Evolutionary conservation across 257 asterid species (phyloP), one percentile per base, ranked within the genome.

Genomic region (Scutellaria barbata): DNA sequence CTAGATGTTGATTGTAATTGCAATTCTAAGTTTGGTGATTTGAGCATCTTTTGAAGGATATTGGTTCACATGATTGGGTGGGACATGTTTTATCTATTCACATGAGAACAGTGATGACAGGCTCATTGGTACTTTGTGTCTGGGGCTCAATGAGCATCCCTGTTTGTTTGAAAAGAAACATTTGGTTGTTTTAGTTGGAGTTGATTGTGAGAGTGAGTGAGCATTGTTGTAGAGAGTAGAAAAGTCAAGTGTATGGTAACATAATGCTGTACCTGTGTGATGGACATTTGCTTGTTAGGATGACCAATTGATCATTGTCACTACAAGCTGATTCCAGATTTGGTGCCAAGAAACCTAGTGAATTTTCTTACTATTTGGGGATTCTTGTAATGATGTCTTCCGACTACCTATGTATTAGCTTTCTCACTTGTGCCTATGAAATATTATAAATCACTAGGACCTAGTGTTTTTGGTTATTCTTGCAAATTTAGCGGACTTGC

Each of bases 181-280:
- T 13, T 7, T 58, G 45, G 11, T 30, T 1, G 20, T 58, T 33
- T 33, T 8, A 8, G 66, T 59, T 37, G 14, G n/a, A 58, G 47
- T 37, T 59, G 25, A 59, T 37, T 25, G 63, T 1, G 48, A 10
- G 22, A 39, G 47, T 46, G 41, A 59, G 14, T 59, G 66, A 14
- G 43, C 20, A 33, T 39, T 37, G 47, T 17, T 59, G 47, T n/a
- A 59, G 47, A 33, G 25, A 11, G 14, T 59, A 57, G 14, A 22
- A 57, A 13, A 57, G 63, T 57, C 43, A 30, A 13, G 63, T 57
- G 63, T 57, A 37, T 59, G 48, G 13, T 59, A n/a, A 18, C n/a
- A n/a, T 3, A 37, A 59, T n/a, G 1, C 39, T 59, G 25, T 59
- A 37, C 46, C 30, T 37, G 8, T n/a, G 30, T 1, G 1, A 25